Conservation (phyloP, 1,284 basidiomycete species). For the Fomitopsis pinicola region DNA sequence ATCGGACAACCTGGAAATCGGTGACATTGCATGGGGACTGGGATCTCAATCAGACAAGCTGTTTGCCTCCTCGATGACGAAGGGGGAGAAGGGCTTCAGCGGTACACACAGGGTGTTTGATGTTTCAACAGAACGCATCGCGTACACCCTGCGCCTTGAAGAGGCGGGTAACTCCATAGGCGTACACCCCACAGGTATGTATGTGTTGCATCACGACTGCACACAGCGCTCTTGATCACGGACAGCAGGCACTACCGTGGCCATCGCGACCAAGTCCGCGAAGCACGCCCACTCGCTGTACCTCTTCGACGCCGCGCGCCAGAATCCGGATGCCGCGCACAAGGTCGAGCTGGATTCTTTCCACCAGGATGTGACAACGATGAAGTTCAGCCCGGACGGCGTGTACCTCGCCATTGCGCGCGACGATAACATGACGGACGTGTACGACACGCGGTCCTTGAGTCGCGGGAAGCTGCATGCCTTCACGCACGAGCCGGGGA, state of each 20-base stretch:
- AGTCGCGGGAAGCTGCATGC: conserved; percentile 39
- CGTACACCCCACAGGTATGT: neutral
- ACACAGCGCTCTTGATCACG: neutral
- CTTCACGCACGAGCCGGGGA: conserved; percentile 38
- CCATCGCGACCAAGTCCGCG: conserved; percentile 40
- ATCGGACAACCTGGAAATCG: conserved; percentile 8
- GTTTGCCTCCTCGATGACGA: conserved; percentile 58
- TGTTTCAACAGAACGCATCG: conserved; percentile 18
- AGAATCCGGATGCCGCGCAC: conserved; percentile 26
- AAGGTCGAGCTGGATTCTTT: conserved; percentile 29
- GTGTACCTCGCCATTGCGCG: conserved; percentile 56
- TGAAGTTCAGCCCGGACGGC: conserved; percentile 56
- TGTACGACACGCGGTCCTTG: conserved; percentile 61
- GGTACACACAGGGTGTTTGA: conserved; percentile 56
- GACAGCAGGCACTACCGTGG: conserved; percentile 11
- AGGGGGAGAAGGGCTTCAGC: conserved; percentile 16
- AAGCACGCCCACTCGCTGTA: conserved; percentile 36
- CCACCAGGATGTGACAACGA: conserved; percentile 42
- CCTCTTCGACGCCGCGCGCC: conserved; percentile 48
- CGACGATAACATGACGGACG: conserved; percentile 52
- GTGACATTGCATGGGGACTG: conserved; percentile 50
- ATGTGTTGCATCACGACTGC: neutral
- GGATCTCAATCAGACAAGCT: conserved; percentile 35
- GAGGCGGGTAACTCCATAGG: conserved; percentile 1
- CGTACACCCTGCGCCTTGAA: conserved; percentile 33